These are phyloP conservation scores for Botrytis byssoidea DNA, from an alignment of 2,329 filamentous ascomycete species.

Conservation along the genomic window DNA sequence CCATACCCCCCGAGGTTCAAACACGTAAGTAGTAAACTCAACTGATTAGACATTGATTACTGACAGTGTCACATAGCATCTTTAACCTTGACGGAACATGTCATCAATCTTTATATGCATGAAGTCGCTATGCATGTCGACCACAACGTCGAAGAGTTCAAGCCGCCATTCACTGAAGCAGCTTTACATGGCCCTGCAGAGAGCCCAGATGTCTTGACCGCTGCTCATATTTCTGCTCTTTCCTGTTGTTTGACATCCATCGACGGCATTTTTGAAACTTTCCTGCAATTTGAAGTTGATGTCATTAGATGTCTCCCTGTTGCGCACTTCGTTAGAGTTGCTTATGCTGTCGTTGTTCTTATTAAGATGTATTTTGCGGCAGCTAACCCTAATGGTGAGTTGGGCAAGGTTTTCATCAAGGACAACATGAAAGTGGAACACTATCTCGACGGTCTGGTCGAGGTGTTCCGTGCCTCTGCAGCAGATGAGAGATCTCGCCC, in stretches of 20 bases:
- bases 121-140: slow-evolving; percentile 59
- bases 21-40: slow-evolving; percentile 32
- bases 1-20: slow-evolving; percentile 42
- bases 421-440: slow-evolving; percentile 63
- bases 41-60: background rate
- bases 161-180: slow-evolving; percentile 39
- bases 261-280: slow-evolving; percentile 53
- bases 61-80: slow-evolving; percentile 40
- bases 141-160: slow-evolving; percentile 53
- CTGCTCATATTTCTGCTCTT: slow-evolving; percentile 51
- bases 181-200: slow-evolving; percentile 27
- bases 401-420: slow-evolving; percentile 68
- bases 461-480: slow-evolving; percentile 64
- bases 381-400: slow-evolving; percentile 59
- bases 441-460: slow-evolving; percentile 68
- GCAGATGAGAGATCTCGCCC: slow-evolving; percentile 63
- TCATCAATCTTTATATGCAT: slow-evolving; percentile 56
- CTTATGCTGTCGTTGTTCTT: slow-evolving; percentile 56
- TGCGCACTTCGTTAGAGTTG: slow-evolving; percentile 52
- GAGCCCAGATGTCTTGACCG: slow-evolving; percentile 30
- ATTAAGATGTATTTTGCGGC: slow-evolving; percentile 62
- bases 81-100: slow-evolving; percentile 51
- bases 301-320: slow-evolving; percentile 50
- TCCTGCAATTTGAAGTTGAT: slow-evolving; percentile 48
- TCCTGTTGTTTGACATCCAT: slow-evolving; percentile 52